Percentiles rank a stretch among this genome's conserved stretches.
Evolutionary conservation across 441 rosid genomes (phyloP).

Genomic region (Populus hybrid): DNA sequence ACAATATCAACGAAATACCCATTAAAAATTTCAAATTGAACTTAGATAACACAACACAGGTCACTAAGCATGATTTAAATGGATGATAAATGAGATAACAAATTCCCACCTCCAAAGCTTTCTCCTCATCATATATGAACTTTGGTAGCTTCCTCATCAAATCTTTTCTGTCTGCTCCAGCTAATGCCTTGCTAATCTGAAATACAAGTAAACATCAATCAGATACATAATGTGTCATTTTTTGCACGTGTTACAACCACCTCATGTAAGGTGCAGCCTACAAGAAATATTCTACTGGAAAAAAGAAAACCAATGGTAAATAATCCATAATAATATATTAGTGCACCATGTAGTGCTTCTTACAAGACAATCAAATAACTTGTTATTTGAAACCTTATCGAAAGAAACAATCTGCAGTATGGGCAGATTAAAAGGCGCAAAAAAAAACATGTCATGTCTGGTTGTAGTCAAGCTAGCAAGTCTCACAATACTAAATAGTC

Average conservation of each 20-base stretch:
- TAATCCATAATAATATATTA: background rate
- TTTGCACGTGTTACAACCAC: background rate
- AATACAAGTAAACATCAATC: background rate
- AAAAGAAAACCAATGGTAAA: background rate
- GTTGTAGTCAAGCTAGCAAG: background rate
- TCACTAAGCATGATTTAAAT: background rate
- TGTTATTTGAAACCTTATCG: background rate
- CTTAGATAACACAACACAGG: background rate
- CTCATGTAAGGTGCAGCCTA: background rate
- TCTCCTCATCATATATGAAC: conserved; percentile 87
- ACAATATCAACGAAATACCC: background rate
- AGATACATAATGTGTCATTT: background rate
- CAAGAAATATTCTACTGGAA: background rate
- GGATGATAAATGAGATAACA: conserved; percentile 1
- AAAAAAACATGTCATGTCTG: background rate
- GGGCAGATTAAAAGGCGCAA: background rate
- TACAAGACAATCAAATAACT: background rate
- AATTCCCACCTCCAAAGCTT: conserved; percentile 53
- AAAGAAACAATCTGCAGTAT: background rate
- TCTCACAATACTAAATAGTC: background rate
- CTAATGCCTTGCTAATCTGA: conserved; percentile 72
- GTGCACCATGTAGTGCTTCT: background rate
- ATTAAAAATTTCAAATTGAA: background rate
- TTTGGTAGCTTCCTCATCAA: conserved; percentile 83
- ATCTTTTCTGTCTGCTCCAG: conserved; percentile 74